These are phyloP conservation scores for Zygnema circumcarinatum DNA, from an alignment of 139 green algal species.

Conservation along the genomic window DNA sequence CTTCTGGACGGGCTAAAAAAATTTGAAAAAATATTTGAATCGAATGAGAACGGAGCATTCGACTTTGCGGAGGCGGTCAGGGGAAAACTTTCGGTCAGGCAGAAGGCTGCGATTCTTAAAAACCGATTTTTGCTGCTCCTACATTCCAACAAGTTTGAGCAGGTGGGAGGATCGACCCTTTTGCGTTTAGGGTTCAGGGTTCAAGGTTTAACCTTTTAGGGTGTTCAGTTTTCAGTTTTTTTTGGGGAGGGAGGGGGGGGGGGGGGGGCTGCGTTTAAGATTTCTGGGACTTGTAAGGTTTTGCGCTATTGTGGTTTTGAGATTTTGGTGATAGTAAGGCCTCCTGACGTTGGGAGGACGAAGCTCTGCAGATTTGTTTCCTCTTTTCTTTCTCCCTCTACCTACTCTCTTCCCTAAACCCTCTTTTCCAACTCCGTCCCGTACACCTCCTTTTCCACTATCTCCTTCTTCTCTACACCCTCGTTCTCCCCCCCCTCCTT, in stretches of 20 bases:
- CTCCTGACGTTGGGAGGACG: no score
- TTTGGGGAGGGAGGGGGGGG: no score
- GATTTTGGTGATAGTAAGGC: no score
- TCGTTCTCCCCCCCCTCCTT: no score
- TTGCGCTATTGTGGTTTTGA: not conserved
- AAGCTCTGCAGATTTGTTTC: no score
- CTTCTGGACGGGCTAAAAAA: conserved; percentile 69
- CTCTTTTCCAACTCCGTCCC: no score
- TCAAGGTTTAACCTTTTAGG: not conserved
- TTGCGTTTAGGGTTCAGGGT: no score
- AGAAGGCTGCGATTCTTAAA: conserved; percentile 75
- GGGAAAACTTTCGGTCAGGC: conserved; percentile 69
- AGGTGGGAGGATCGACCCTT: conserved; percentile 65
- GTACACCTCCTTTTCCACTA: no score
- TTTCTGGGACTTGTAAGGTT: conserved; percentile 8
- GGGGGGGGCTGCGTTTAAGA: not conserved
- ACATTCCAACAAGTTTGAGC: conserved; percentile 67
- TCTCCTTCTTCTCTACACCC: no score
- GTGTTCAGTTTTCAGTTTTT: conserved; percentile 52
- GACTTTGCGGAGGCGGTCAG: conserved; percentile 64
- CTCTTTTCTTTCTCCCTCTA: no score
- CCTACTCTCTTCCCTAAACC: no score
- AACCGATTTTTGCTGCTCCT: conserved; percentile 78
- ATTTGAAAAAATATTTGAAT: conserved; percentile 69
- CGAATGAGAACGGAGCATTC: not conserved